A percentile compares a stretch with the other conserved stretches of the same genome.
phyloP scores from a whole-genome alignment of 1,139 yeast species.

The Candida labiduridarum region DNA sequence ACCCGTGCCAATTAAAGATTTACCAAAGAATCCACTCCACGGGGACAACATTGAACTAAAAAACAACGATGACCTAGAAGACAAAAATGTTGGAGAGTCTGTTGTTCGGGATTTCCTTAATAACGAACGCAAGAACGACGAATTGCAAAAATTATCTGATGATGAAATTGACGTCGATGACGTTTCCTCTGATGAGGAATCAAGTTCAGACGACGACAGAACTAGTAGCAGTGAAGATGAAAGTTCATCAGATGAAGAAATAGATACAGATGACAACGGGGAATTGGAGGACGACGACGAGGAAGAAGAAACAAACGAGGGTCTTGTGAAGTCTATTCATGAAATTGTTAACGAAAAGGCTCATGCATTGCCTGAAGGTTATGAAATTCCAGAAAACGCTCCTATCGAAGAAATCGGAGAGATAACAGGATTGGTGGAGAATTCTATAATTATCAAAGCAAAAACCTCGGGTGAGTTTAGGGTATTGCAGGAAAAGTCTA shows the following conservation, averaged over 20 bases:
- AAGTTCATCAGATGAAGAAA: slow-evolving; percentile 16
- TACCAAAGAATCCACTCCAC: neutral
- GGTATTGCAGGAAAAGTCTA: slow-evolving; percentile 78
- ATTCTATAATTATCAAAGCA: slow-evolving; percentile 72
- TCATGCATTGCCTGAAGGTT: slow-evolving; percentile 69
- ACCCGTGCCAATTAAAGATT: neutral
- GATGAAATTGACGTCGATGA: slow-evolving; percentile 30
- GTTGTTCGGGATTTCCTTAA: slow-evolving; percentile 4
- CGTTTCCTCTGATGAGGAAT: slow-evolving; percentile 16
- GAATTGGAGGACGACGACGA: slow-evolving; percentile 18
- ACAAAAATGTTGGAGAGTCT: neutral
- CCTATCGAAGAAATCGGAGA: slow-evolving; percentile 75
- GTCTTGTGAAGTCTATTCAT: slow-evolving; percentile 76
- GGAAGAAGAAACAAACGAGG: slow-evolving; percentile 46
- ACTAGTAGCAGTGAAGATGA: slow-evolving; percentile 1
- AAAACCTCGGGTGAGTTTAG: slow-evolving; percentile 82
- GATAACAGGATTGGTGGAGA: slow-evolving; percentile 71
- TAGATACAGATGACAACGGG: slow-evolving; percentile 18
- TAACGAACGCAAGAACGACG: slow-evolving; percentile 8
- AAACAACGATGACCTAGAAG: neutral
- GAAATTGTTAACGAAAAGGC: slow-evolving; percentile 73
- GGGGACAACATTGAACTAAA: neutral
- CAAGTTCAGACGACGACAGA: slow-evolving; percentile 1
- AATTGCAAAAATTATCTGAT: slow-evolving; percentile 25
- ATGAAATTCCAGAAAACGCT: slow-evolving; percentile 56